Evolutionary conservation across 1,139 yeast genomes (phyloP), one percentile per base, ranked within the genome.

Genomic region (Yamadazyma spencermartinsiae): DNA sequence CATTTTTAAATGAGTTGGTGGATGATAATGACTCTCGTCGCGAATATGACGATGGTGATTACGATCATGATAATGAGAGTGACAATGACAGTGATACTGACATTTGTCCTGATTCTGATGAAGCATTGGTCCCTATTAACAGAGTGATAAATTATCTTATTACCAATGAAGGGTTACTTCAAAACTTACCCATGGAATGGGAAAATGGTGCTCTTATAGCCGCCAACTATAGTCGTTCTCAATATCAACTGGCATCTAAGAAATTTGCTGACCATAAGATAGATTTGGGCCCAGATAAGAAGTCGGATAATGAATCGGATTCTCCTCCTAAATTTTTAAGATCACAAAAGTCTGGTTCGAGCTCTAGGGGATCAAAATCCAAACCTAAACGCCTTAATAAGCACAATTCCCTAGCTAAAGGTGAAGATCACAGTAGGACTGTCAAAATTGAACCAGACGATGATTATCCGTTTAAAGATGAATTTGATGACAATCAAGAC

Each of bases 141-240:
- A 66, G 68, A 43, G 72, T 76, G 12, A 75, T 79, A 9, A 53
- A 65, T 7, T 61, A 70, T 43, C 54, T 78, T 35, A 66, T 76
- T 25, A 58, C 59, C 31, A 56, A 69, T 21, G 55, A 66, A 44
- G 67, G 66, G 9, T 50, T 71, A 34, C 56, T 72, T 35, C 55
- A 57, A 31, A 63, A 65, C 38, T 49, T 64, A 19, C 76, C 76
- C 0, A 52, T 69, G 35, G 76, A 68, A 39, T 72, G 76, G 76
- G 76, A 71, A 40, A 56, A 55, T 38, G 75, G 74, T 2, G 72
- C 73, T 2, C 43, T 56, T 12, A 63, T 69, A 16, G 74, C 75
- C 17, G 73, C 74, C 6, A 62, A 56, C 35, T 56, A 57, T 37
- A 43, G 45, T 34, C 45, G 52, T 18, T 43, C 49, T 11, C 59